A percentile compares a stretch with the other conserved stretches of the same genome.
phyloP scores from a whole-genome alignment of 2,329 filamentous ascomycete species.

The Sporothrix inflata region DNA sequence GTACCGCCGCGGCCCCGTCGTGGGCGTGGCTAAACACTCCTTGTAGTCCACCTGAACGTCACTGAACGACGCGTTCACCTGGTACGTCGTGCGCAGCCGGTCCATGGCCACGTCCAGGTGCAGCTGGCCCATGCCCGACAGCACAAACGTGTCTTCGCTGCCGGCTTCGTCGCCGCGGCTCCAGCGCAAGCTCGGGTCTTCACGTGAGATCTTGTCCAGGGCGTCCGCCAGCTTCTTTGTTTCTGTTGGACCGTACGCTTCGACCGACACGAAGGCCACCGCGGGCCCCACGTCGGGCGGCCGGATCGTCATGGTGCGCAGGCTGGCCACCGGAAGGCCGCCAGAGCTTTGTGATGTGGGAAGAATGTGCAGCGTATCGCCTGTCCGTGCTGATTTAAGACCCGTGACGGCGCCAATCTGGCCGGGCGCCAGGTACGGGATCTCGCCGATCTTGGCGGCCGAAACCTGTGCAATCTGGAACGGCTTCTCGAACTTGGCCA shows the following conservation, averaged over 20 bases:
- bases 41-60: slow-evolving; percentile 95
- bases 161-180: slow-evolving; percentile 79
- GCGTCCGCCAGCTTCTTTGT: slow-evolving; percentile 77
- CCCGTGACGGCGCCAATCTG: slow-evolving; percentile 95
- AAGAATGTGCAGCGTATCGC: slow-evolving; percentile 85
- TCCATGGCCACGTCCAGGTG: slow-evolving; percentile 93
- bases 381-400: slow-evolving; percentile 87
- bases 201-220: slow-evolving; percentile 76
- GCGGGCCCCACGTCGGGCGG: slow-evolving; percentile 89
- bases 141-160: slow-evolving; percentile 73
- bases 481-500: slow-evolving; percentile 76
- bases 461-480: slow-evolving; percentile 87
- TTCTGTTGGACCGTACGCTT: slow-evolving; percentile 66
- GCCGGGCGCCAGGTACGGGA: slow-evolving; percentile 76
- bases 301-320: slow-evolving; percentile 78
- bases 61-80: slow-evolving; percentile 83
- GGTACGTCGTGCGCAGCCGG: slow-evolving; percentile 84
- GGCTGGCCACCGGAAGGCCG: slow-evolving; percentile 63
- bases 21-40: slow-evolving; percentile 69
- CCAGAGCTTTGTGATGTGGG: slow-evolving; percentile 48
- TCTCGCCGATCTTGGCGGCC: slow-evolving; percentile 82
- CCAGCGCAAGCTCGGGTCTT: slow-evolving; percentile 90
- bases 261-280: slow-evolving; percentile 94
- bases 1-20: slow-evolving; percentile 60
- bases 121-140: slow-evolving; percentile 95